phyloP scores from a whole-genome alignment of 495 filamentous ascomycete species.

The Penicillium arizonense region DNA sequence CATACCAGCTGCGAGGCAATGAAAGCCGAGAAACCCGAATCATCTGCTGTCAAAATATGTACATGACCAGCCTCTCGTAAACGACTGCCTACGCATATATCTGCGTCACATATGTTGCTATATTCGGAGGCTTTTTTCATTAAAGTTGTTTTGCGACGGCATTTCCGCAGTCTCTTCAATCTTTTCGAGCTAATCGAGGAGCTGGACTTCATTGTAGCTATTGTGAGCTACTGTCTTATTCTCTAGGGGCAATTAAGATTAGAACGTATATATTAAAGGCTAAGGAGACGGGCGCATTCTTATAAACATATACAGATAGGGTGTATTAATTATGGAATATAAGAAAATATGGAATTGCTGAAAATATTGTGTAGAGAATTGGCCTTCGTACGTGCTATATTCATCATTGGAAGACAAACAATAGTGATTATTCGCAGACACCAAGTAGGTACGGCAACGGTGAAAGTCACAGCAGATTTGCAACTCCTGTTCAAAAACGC shows the following conservation, averaged over 20 bases:
- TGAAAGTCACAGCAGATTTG: not conserved
- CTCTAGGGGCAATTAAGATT: not conserved
- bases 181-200: slow-evolving; percentile 2
- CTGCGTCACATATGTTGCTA: not conserved
- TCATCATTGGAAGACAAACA: slow-evolving; percentile 4
- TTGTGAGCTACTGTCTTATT: not conserved
- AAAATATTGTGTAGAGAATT: not conserved
- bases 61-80: no score
- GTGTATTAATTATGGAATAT: slow-evolving; percentile 1
- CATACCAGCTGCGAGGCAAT: no score
- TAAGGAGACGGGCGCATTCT: no score
- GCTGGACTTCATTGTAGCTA: not conserved
- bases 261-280: no score
- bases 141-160: slow-evolving; percentile 11
- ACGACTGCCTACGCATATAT: no score
- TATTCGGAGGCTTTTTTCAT: slow-evolving; percentile 17
- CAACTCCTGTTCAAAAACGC: not conserved
- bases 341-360: slow-evolving; percentile 1
- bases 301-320: not conserved
- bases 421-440: slow-evolving; percentile 2
- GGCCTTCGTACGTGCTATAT: slow-evolving; percentile 4
- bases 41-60: no score
- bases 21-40: no score
- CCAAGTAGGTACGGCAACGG: not conserved
- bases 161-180: slow-evolving; percentile 6